Conservation (phyloP, 1,284 basidiomycete species). For the Anthracocystis walkeri region DNA sequence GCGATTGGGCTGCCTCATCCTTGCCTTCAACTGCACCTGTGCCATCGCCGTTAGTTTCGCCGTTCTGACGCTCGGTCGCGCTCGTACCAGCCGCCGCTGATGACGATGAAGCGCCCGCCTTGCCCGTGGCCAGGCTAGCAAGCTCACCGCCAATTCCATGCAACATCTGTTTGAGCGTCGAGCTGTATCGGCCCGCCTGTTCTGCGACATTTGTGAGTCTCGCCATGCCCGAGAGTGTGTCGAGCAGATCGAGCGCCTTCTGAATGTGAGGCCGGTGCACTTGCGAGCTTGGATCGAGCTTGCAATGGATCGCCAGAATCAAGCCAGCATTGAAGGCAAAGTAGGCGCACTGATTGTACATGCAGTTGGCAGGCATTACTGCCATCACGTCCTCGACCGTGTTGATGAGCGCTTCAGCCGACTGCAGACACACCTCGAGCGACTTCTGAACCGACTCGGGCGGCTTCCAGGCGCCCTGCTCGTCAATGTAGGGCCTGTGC, state of each 20-base stretch:
- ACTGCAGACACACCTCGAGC: constrained; percentile 54
- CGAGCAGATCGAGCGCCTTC: constrained; percentile 53
- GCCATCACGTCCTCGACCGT: constrained; percentile 51
- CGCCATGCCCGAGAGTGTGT: constrained; percentile 38
- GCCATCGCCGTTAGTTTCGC: constrained; percentile 6
- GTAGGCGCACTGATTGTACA: constrained; percentile 56
- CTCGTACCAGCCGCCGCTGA: constrained; percentile 1
- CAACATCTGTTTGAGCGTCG: constrained; percentile 56
- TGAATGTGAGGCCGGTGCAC: constrained; percentile 57
- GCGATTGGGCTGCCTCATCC: constrained; percentile 9
- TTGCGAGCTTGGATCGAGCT: constrained; percentile 44
- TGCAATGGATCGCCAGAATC: constrained; percentile 56
- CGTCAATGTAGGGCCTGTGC: constrained; percentile 60
- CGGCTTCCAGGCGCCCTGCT: constrained; percentile 53
- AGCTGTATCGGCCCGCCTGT: constrained; percentile 58
- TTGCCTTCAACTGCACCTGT: constrained; percentile 10
- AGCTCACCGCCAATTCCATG: constrained; percentile 41
- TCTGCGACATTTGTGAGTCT: constrained; percentile 55
- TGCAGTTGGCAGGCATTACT: constrained; percentile 36
- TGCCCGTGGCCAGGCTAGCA: constrained; percentile 29
- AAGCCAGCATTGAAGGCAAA: constrained; percentile 58
- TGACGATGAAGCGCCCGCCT: constrained; percentile 16
- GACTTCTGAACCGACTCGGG: constrained; percentile 54
- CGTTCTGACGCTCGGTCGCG: constrained; percentile 18
- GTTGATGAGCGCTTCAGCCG: constrained; percentile 53